Conservation (phyloP, 805 yeast genomes). For the Citeromyces nyonsensis region DNA sequence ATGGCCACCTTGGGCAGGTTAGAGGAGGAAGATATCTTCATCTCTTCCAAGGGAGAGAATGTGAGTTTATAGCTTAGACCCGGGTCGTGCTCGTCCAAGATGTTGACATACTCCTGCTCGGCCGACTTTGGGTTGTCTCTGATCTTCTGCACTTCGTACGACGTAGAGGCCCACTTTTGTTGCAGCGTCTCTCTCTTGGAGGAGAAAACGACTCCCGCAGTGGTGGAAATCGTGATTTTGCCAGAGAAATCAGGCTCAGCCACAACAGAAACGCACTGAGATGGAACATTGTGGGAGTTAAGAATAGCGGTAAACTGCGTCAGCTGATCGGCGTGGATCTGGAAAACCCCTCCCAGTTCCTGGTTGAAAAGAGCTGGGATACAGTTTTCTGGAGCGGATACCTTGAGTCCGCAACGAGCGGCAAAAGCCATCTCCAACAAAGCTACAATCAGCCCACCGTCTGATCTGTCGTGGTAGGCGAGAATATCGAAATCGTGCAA, state of each 20-base stretch:
- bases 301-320: conserved; percentile 41
- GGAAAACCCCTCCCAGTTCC: conserved; percentile 95
- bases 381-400: conserved; percentile 19
- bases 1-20: conserved; percentile 83
- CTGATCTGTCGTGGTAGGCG: conserved; percentile 92
- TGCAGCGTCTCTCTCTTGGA: conserved; percentile 60
- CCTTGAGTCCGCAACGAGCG: conserved; percentile 69
- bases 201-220: conserved; percentile 27
- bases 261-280: conserved; percentile 37
- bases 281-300: conserved; percentile 40
- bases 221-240: conserved; percentile 29
- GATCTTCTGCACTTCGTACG: conserved; percentile 76
- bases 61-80: conserved; percentile 77
- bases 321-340: conserved; percentile 39
- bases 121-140: conserved; percentile 92
- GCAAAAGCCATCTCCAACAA: conserved; percentile 95
- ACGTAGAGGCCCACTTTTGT: conserved; percentile 75
- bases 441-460: conserved; percentile 87
- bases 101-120: conserved; percentile 65
- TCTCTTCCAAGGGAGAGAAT: conserved; percentile 39
- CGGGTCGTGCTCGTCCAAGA: conserved; percentile 74
- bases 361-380: conserved; percentile 61
- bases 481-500: conserved; percentile 59
- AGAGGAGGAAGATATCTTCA: conserved; percentile 18
- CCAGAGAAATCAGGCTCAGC: conserved; percentile 49